phyloP scores from a whole-genome alignment of 768 basidiomycete species.

The Termitomyces sp. region DNA sequence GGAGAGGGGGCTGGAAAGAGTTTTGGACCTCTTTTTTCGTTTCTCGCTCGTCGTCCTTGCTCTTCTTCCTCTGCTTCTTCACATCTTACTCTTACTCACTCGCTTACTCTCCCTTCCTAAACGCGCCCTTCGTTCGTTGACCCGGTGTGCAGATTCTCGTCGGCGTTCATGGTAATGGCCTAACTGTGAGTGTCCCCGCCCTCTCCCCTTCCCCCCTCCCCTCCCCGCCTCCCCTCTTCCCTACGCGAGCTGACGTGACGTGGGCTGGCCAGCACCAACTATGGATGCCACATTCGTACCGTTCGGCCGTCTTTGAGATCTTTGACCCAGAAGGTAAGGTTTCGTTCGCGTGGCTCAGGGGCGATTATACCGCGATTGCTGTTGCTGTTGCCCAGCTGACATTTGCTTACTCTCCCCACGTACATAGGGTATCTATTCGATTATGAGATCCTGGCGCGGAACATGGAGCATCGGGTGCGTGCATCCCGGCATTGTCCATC shows the following conservation, averaged over 20 bases:
- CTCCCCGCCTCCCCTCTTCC: too few species aligned
- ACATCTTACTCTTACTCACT: background rate
- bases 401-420: background rate
- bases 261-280: slow-evolving; percentile 39
- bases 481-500: background rate
- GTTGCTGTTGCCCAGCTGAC: too few species aligned
- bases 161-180: slow-evolving; percentile 66
- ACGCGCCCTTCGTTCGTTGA: background rate
- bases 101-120: background rate
- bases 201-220: too few species aligned
- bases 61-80: background rate
- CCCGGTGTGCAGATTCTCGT: slow-evolving; percentile 40
- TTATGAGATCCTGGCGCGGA: slow-evolving; percentile 36
- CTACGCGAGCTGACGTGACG: too few species aligned
- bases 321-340: slow-evolving; percentile 48
- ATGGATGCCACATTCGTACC: slow-evolving; percentile 60
- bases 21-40: background rate
- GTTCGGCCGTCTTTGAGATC: slow-evolving; percentile 67
- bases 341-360: background rate
- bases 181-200: slow-evolving; percentile 38
- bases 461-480: slow-evolving; percentile 35
- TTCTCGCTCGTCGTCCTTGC: too few species aligned
- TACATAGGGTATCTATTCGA: slow-evolving; percentile 31
- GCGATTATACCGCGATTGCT: slow-evolving; percentile 1
- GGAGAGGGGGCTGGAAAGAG: too few species aligned